These are phyloP conservation scores for Fraxinus americana DNA, from an alignment of 257 asterid genomes.

Conservation along the genomic window DNA sequence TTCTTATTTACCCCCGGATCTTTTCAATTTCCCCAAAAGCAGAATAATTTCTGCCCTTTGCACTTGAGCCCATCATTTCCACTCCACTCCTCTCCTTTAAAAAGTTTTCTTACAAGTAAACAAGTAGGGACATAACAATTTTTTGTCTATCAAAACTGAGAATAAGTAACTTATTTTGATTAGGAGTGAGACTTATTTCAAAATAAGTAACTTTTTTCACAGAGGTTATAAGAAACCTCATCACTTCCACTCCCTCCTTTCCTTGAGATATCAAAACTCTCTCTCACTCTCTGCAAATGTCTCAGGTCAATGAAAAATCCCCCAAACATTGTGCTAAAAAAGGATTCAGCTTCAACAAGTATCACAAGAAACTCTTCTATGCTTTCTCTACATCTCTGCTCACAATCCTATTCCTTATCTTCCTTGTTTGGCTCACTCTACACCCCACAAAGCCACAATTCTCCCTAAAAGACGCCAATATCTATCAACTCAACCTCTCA, in stretches of 20 bases:
- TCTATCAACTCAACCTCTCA: conserved; percentile 75
- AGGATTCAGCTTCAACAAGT: conserved; percentile 29
- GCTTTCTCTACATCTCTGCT: conserved; percentile 57
- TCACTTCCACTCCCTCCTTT: conserved; percentile 26
- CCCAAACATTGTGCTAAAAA: conserved; percentile 88
- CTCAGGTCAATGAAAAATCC: conserved; percentile 59
- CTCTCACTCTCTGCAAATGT: conserved; percentile 50
- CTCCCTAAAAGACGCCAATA: conserved; percentile 57
- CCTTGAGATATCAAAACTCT: conserved; percentile 23
- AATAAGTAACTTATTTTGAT: neutral
- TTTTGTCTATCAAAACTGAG: too few species aligned
- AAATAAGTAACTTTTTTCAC: neutral
- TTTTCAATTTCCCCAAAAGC: conserved; percentile 20
- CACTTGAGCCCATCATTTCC: neutral
- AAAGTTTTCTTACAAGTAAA: neutral
- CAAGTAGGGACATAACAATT: too few species aligned
- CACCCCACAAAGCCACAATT: conserved; percentile 80
- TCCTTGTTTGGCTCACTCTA: conserved; percentile 72
- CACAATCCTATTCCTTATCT: conserved; percentile 57
- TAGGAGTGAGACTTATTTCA: neutral
- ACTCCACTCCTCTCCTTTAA: neutral
- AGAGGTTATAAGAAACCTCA: conserved; percentile 24
- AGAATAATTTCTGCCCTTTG: conserved; percentile 47
- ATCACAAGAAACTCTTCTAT: conserved; percentile 54
- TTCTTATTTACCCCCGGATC: neutral